Base-by-base conservation (phyloP, 768 basidiomycete species). In the Mycena crocata region DNA sequence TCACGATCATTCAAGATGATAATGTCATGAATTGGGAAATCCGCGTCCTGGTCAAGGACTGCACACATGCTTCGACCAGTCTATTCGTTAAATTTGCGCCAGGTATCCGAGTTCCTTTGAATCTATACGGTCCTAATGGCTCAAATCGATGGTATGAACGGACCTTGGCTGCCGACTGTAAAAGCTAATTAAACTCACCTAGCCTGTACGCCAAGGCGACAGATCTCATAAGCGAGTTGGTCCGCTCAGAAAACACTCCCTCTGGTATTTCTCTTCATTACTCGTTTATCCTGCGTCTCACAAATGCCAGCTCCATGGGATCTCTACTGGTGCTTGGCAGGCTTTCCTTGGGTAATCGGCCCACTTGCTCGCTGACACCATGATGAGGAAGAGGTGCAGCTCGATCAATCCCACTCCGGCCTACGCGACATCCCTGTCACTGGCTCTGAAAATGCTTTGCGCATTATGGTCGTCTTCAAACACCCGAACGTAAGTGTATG, bases 401-500 rank as follows among this genome's bases (percentile, higher is more conserved):
- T 12, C n/a, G 44, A 45, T n/a, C 7, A 10, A 10, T 45, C 44
- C 44, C 7, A 45, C 13, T 10, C n/a, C 44, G n/a, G n/a, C 13
- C n/a, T 45, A 13, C 9, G 44, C 12, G n/a, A 45, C 44, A 45
- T 45, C 12, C 44, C 44, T 45, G 44, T 45, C 44, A 45, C 44
- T 45, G 44, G 44, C 13, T n/a, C 44, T 7, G 13, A 45, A 45
- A 7, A 45, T 10, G 44, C 44, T n/a, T 45, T 45, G 44, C 44
- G 44, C n/a, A 45, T 45, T n/a, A 45, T 45, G 44, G n/a, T 45
- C 44, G 44, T 45, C 44, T 45, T 45, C n/a, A 45, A 45, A 45
- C 44, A 45, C 44, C 44, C 44, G 13, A 7, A 45, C n/a, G 44
- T 45, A n/a, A 13, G 44, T 45, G n/a, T n/a, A n/a, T n/a, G n/a